Base-by-base conservation (phyloP, 176 grass and related monocot genomes). In the Aegilops bicornis region DNA sequence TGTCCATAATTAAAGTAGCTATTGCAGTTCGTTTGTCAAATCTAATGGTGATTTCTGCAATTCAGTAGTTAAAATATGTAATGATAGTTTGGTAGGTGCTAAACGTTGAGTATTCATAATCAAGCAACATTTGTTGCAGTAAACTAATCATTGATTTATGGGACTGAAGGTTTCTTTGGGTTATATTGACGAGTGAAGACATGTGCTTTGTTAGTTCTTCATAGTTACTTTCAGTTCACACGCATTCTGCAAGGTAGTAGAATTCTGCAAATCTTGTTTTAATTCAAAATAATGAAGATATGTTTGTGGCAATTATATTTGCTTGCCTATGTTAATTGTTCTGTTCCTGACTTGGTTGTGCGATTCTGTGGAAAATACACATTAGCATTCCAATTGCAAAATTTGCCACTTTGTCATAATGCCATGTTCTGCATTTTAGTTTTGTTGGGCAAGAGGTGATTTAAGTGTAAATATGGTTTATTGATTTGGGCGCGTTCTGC, bases 1-100 rank as follows among this genome's bases (percentile, higher is more conserved):
- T n/a, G 25, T 66, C 29, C 67, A 43, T 3, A 80, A 47, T 80
- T 48, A 47, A 29, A 80, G 30, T 35, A 75, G 27, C 36, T 39
- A 6, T 75, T 42, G 36, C 3, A 42, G 23, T 43, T 33, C 68
- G 11, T 16, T 33, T 32, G 47, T 23, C 24, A 19, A 60, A 69
- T 54, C 3, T 33, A 27, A 36, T 33, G 16, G 29, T 45, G 31
- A 19, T 76, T 50, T 66, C n/a, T 30, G 54, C 67, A 81, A 61
- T 77, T 67, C 43, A 87, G 61, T 64, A 79, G 30, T 45, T 64
- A 64, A 42, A 60, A 60, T 50, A 43, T 79, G 48, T 22, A 54
- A 68, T 23, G 11, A 42, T 76, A 64, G 59, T 58, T 47, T 48
- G 15, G 16, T 52, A 68, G 32, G 37, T 45, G 13, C 6, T 27